Conservation (phyloP, 176 grass and related monocot species). For the Carex pumila region DNA sequence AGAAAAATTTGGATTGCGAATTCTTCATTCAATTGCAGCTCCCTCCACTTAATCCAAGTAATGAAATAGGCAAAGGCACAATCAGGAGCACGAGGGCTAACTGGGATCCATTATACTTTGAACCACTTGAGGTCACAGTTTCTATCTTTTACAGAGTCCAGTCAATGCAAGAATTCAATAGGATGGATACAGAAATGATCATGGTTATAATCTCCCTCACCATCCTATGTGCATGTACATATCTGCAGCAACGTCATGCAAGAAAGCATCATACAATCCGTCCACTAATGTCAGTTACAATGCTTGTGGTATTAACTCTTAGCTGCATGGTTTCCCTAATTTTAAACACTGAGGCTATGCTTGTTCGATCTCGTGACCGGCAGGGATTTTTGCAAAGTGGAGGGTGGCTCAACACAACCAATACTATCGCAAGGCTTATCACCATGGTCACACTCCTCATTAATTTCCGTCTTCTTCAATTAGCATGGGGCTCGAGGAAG, state of each 20-base stretch:
- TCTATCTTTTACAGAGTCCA: constrained; percentile 33
- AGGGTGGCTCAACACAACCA: constrained; percentile 73
- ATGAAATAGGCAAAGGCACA: constrained; percentile 36
- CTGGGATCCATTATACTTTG: constrained; percentile 64
- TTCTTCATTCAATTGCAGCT: constrained; percentile 19
- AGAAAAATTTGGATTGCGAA: too few species aligned
- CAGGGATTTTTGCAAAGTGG: constrained; percentile 26
- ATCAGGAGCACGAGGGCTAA: constrained; percentile 61
- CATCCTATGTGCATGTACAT: constrained; percentile 59
- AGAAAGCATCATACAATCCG: constrained; percentile 44
- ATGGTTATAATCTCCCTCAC: constrained; percentile 73
- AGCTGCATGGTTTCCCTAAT: constrained; percentile 74
- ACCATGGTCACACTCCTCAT: constrained; percentile 65
- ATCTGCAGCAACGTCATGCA: constrained; percentile 60
- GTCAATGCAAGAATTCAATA: constrained; percentile 46
- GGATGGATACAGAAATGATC: constrained; percentile 75
- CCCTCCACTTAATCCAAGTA: constrained; percentile 45
- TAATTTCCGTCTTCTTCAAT: constrained; percentile 68
- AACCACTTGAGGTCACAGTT: constrained; percentile 38
- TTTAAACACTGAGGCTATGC: constrained; percentile 69
- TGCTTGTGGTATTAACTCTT: constrained; percentile 22
- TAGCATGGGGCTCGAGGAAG: constrained; percentile 51
- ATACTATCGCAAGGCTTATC: constrained; percentile 69
- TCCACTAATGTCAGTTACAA: constrained; percentile 67
- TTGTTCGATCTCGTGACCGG: constrained; percentile 45